Conservation (phyloP, 441 rosid genomes). For the Populus hybrid region DNA sequence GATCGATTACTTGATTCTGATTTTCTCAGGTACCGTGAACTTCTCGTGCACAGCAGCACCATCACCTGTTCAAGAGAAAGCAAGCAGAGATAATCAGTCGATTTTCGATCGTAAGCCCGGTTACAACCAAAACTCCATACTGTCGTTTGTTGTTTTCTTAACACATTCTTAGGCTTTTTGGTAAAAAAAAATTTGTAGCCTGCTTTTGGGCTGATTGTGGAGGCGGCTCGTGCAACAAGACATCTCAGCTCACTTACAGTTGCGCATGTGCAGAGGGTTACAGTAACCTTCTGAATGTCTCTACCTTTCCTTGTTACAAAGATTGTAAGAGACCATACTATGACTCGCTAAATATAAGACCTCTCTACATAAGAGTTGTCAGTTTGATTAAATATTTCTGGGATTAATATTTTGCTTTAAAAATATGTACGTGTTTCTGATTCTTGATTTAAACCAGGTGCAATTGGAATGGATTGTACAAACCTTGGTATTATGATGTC, state of each 20-base stretch:
- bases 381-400: neutral
- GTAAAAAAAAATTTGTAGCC: slow-evolving; percentile 34
- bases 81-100: slow-evolving; percentile 31
- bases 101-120: slow-evolving; percentile 46
- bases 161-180: slow-evolving; percentile 13
- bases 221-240: slow-evolving; percentile 64
- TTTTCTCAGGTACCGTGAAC: slow-evolving; percentile 48
- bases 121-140: neutral
- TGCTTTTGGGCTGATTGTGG: slow-evolving; percentile 69
- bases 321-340: slow-evolving; percentile 47
- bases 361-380: no score
- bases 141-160: neutral
- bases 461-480: slow-evolving; percentile 66
- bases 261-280: slow-evolving; percentile 61
- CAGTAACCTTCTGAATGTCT: slow-evolving; percentile 53
- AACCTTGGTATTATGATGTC: slow-evolving; percentile 42
- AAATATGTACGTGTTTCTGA: neutral
- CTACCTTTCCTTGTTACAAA: slow-evolving; percentile 65
- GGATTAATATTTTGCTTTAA: neutral
- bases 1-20: slow-evolving; percentile 1
- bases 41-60: slow-evolving; percentile 37
- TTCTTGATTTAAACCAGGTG: slow-evolving; percentile 43
- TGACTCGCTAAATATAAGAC: neutral
- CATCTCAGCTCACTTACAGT: slow-evolving; percentile 36
- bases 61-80: slow-evolving; percentile 41